Base-by-base conservation (phyloP, 345 rosid genomes). In the Brassica juncea region DNA sequence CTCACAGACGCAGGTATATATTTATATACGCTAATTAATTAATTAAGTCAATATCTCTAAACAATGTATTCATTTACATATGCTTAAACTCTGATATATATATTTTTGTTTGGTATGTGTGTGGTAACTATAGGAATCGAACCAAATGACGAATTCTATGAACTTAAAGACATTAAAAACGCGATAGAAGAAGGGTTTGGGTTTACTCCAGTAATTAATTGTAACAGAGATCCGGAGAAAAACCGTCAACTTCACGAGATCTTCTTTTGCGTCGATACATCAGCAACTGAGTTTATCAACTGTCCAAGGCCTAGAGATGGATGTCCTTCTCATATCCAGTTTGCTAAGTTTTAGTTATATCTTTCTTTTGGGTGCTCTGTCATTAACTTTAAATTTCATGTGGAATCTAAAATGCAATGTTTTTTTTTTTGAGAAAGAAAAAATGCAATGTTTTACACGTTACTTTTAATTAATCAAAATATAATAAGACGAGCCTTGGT, bases 241-340 rank as follows among this genome's bases (percentile, higher is more conserved):
- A 86, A 90, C 34, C 57, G 74, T 44, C 97, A 92, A 73, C 87
- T 94, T 8, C 82, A 57, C 32, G 81, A 90, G 73, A 77, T 94
- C 42, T 92, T 79, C 54, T 1, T 90, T 70, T 92, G 98, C 32
- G 98, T 87, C 0, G 96, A 92, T 61, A 87, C 84, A 54, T 86
- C 93, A 1, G 98, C 87, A 1, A 74, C 88, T 12, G 87, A 86
- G 10, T 77, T 94, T 70, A 88, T 94, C 4, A 71, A 90, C 34
- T 94, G 98, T 15, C 96, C 96, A 0, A 8, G 79, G 2, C 92
- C 88, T 0, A 82, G 4, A 73, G 64, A 73, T 34, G 78, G 78
- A 76, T 92, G 97, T 75, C 72, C 81, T 23, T 80, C 92, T 8
- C 15, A 15, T 4, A 70, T 94, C 65, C 88, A 90, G 80, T 92